Base-by-base conservation (phyloP, 495 filamentous ascomycete species). In the Terfezia claveryi region DNA sequence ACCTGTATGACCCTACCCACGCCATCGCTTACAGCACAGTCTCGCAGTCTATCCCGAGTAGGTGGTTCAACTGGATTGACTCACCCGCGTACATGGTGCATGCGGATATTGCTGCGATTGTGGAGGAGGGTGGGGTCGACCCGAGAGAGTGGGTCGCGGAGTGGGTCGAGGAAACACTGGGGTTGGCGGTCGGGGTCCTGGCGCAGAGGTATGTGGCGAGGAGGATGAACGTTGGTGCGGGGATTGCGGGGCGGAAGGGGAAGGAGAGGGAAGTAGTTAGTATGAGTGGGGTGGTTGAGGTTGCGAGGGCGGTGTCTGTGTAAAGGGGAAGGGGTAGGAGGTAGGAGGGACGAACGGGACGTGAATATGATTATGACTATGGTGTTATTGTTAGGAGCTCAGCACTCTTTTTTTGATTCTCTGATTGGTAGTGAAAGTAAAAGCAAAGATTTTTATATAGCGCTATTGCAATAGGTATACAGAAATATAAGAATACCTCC, bases 151-250 rank as follows among this genome's bases (percentile, higher is more conserved):
- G 91, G 91, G 83, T 93, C 38, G 80, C 88, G 0, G 92, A 96
- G 67, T 98, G 91, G 91, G 75, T 98, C 7, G 87, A 96, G 69
- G 92, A 96, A 67, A 70, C 80, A 0, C 74, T 98, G n/a, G 77
- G 73, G 44, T 68, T 95, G 54, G 77, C 79, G 5, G 76, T 87
- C 1, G 92, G 91, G 7, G 68, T 93, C 17, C 79, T 96, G 10
- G 91, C 91, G n/a, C 91, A 98, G 73, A 73, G 86, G 58, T 98
- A 98, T 67, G 92, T 98, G 6, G 91, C 91, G 7, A 76, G 85
- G 53, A 71, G 91, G 51, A 98, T 98, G 91, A 86, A 91, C 16
- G 87, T 98, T 6, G 91, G 91, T 50, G 85, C 92, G 68, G 77
- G 81, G 8, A 80, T 80, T 12, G 53, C 52, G 36, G 23, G 54